These are phyloP conservation scores for Acacia confusa DNA, from an alignment of 306 rosid genomes.

Conservation along the genomic window DNA sequence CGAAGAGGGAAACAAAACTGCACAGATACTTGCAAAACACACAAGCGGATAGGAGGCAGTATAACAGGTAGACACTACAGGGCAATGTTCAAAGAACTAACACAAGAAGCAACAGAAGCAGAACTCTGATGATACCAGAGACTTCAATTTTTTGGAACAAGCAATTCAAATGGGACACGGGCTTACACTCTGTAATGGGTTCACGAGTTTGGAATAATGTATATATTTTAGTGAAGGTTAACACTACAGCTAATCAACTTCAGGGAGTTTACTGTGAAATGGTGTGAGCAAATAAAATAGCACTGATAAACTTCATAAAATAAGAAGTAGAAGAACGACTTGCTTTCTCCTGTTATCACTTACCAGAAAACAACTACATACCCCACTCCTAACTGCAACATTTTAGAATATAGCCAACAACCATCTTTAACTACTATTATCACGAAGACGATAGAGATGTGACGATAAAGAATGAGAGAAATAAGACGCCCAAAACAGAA, in stretches of 20 bases:
- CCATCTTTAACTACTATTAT: slow-evolving; percentile 3
- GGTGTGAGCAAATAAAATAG: background rate
- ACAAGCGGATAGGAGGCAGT: background rate
- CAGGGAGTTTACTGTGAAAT: background rate
- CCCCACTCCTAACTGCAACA: slow-evolving; percentile 12
- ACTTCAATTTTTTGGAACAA: slow-evolving; percentile 9
- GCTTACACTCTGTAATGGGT: slow-evolving; percentile 5
- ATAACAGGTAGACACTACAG: slow-evolving; percentile 16
- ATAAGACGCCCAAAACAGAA: slow-evolving; percentile 33
- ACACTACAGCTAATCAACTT: background rate
- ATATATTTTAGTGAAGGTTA: background rate
- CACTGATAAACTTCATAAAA: background rate
- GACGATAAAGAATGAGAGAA: slow-evolving; percentile 28
- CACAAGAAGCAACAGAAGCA: background rate
- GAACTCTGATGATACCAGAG: slow-evolving; percentile 13
- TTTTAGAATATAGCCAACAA: background rate
- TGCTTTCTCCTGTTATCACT: background rate
- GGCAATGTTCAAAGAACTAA: background rate
- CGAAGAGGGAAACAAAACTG: background rate
- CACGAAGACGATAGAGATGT: slow-evolving; percentile 20
- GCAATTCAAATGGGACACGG: slow-evolving; percentile 1
- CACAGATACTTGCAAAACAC: background rate
- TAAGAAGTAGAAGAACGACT: background rate
- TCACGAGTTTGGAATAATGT: slow-evolving; percentile 15
- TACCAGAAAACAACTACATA: background rate